phyloP scores from a whole-genome alignment of 179 eudicot genomes.

The Carnegiea gigantea region DNA sequence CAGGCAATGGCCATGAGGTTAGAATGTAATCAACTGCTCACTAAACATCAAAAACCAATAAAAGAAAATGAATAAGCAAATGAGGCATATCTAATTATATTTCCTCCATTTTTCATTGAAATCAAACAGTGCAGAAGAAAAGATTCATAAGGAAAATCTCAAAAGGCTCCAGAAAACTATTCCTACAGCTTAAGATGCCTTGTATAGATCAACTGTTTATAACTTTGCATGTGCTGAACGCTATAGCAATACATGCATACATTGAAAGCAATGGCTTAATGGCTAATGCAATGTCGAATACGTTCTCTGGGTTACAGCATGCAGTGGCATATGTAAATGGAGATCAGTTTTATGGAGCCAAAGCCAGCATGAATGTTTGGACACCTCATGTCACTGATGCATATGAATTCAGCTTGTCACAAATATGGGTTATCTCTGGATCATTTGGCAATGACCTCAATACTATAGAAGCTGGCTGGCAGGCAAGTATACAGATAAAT shows the following conservation, averaged over 20 bases:
- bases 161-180: too few relatives aligned
- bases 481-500: constrained; percentile 48
- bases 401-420: constrained; percentile 88
- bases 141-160: neutral
- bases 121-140: neutral
- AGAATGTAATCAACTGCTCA: constrained; percentile 14
- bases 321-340: constrained; percentile 91
- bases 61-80: neutral
- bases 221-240: neutral
- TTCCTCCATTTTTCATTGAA: neutral
- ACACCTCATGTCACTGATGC: constrained; percentile 67
- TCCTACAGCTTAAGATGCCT: neutral
- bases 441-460: constrained; percentile 91
- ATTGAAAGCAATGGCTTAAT: neutral
- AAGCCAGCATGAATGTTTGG: constrained; percentile 95
- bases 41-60: neutral
- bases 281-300: neutral
- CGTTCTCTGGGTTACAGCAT: constrained; percentile 47
- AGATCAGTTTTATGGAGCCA: constrained; percentile 85
- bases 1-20: constrained; percentile 89
- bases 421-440: constrained; percentile 92
- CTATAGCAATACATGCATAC: neutral
- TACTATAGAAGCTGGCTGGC: constrained; percentile 99
- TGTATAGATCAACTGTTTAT: neutral
- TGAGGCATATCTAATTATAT: neutral